phyloP scores from a whole-genome alignment of 1,284 basidiomycete genomes.

The Ustilago shanxiensis region DNA sequence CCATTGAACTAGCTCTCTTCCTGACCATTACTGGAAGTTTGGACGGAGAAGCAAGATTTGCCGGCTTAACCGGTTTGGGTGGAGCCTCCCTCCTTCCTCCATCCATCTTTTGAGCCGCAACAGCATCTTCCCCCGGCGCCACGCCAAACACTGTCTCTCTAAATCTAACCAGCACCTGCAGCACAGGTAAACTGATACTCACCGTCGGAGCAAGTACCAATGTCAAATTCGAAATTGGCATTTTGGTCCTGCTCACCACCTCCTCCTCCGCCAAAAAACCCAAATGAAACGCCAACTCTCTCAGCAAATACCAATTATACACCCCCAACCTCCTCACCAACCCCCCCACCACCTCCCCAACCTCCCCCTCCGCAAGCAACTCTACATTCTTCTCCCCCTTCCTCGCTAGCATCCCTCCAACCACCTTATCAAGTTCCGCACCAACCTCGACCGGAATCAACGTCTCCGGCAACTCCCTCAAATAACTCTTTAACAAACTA shows the following conservation, averaged over 20 bases:
- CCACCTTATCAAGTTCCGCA: slow-evolving; percentile 44
- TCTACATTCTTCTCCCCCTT: slow-evolving; percentile 19
- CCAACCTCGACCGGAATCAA: slow-evolving; percentile 41
- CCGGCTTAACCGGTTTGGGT: slow-evolving; percentile 34
- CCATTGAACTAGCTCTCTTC: slow-evolving; percentile 28
- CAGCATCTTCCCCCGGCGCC: slow-evolving; percentile 20
- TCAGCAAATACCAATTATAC: slow-evolving; percentile 66
- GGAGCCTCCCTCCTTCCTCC: slow-evolving; percentile 6
- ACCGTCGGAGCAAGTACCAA: slow-evolving; percentile 67
- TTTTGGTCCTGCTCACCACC: slow-evolving; percentile 59
- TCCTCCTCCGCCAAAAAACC: slow-evolving; percentile 39
- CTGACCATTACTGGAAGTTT: slow-evolving; percentile 36
- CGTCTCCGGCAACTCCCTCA: slow-evolving; percentile 62
- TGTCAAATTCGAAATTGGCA: slow-evolving; percentile 65
- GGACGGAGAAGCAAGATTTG: slow-evolving; percentile 22
- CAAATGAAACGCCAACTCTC: slow-evolving; percentile 62
- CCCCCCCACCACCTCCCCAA: too few relatives aligned
- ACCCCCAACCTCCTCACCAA: slow-evolving; percentile 20
- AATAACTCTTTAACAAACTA: slow-evolving; percentile 65
- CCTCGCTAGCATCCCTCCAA: too few relatives aligned
- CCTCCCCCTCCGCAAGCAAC: too few relatives aligned
- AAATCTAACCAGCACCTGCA: slow-evolving; percentile 57
- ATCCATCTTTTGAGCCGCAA: slow-evolving; percentile 3
- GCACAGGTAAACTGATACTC: slow-evolving; percentile 51
- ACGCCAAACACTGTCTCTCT: slow-evolving; percentile 46